These are phyloP conservation scores for Lachnellula cervina DNA, from an alignment of 2,329 filamentous ascomycete genomes.

Conservation along the genomic window DNA sequence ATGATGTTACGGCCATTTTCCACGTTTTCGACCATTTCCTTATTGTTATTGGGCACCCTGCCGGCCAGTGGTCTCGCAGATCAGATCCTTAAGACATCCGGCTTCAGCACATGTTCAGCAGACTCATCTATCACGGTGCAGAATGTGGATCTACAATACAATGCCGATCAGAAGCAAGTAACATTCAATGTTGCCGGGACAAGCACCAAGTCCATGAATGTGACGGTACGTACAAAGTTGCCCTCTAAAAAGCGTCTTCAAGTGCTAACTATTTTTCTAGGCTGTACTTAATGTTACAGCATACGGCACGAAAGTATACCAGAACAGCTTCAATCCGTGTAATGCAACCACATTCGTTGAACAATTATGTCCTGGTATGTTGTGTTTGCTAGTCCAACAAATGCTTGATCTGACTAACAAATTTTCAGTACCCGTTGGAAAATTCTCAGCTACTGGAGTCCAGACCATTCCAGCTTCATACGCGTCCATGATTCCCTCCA, in stretches of 20 bases:
- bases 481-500: slow-evolving; percentile 71
- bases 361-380: slow-evolving; percentile 75
- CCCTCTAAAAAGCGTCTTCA: neutral
- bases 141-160: slow-evolving; percentile 71
- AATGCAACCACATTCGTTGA: slow-evolving; percentile 58
- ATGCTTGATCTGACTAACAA: slow-evolving; percentile 2
- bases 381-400: neutral
- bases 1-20: slow-evolving; percentile 29
- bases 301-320: slow-evolving; percentile 78
- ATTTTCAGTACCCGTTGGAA: slow-evolving; percentile 61
- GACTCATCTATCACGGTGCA: slow-evolving; percentile 62
- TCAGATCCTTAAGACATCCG: slow-evolving; percentile 73
- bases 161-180: slow-evolving; percentile 67
- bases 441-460: slow-evolving; percentile 66
- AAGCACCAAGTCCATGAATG: slow-evolving; percentile 67
- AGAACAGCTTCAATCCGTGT: slow-evolving; percentile 80
- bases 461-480: slow-evolving; percentile 69
- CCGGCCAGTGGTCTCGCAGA: slow-evolving; percentile 49
- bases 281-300: slow-evolving; percentile 64
- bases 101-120: slow-evolving; percentile 69
- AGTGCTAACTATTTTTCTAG: slow-evolving; percentile 3
- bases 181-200: slow-evolving; percentile 78
- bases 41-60: slow-evolving; percentile 27
- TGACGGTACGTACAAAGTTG: slow-evolving; percentile 20
- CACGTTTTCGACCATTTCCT: slow-evolving; percentile 25